Conservation (phyloP, 2,329 filamentous ascomycete genomes). For the Cytospora paraplurivora region DNA sequence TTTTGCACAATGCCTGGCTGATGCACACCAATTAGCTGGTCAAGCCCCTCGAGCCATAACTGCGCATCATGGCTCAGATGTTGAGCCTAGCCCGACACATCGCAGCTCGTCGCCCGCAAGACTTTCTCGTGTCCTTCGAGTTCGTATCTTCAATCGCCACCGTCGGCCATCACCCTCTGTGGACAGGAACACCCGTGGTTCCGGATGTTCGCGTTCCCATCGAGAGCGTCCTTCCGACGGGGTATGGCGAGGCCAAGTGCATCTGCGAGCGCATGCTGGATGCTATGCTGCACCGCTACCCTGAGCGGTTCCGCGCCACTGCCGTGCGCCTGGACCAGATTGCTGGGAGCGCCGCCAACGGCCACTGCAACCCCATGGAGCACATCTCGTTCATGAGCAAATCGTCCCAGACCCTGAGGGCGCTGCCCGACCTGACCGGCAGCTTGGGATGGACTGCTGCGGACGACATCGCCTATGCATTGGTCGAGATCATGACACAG, state of each 20-base stretch:
- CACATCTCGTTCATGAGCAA: constrained; percentile 54
- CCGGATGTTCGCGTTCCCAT: constrained; percentile 46
- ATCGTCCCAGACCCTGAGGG: constrained; percentile 47
- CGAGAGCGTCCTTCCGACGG: constrained; percentile 45
- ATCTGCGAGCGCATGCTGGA: constrained; percentile 54
- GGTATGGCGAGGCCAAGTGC: constrained; percentile 56
- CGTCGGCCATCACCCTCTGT: constrained; percentile 30
- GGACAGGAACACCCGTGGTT: constrained; percentile 36
- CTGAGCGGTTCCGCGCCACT: constrained; percentile 45
- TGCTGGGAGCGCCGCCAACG: constrained; percentile 50
- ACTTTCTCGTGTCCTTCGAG: constrained; percentile 39
- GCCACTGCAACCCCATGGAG: constrained; percentile 57
- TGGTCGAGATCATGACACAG: constrained; percentile 31
- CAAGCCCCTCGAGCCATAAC: constrained; percentile 44
- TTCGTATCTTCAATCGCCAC: constrained; percentile 43
- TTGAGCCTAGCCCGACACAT: constrained; percentile 44
- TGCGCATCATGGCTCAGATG: constrained; percentile 49
- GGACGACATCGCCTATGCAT: constrained; percentile 37
- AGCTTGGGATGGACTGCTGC: constrained; percentile 50
- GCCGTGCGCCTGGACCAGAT: constrained; percentile 54
- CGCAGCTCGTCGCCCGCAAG: neutral
- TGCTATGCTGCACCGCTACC: constrained; percentile 47
- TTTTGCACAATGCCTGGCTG: constrained; percentile 53
- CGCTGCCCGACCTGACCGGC: constrained; percentile 45
- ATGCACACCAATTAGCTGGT: constrained; percentile 41